Percentiles rank a stretch among this genome's conserved stretches.
These are phyloP conservation scores for Blastobotrys persicus DNA, from an alignment of 1,139 yeast genomes.

Conservation along the genomic window DNA sequence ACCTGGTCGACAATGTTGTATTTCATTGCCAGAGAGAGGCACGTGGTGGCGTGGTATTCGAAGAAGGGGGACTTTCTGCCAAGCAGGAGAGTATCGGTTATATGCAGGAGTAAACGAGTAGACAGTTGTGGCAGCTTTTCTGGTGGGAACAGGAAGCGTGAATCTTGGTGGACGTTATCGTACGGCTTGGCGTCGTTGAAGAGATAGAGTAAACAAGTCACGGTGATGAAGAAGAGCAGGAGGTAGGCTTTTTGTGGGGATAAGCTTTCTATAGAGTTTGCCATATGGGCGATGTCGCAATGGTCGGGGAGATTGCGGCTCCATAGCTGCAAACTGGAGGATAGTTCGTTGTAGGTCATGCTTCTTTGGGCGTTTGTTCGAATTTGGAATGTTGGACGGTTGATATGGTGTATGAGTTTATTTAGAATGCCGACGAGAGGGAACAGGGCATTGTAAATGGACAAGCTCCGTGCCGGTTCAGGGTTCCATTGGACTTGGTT, in stretches of 20 bases:
- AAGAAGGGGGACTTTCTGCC: conserved; percentile 15
- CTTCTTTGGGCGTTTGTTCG: conserved; percentile 18
- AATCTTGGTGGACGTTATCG: conserved; percentile 1
- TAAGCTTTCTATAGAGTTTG: conserved; percentile 9
- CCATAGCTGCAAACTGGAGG: conserved; percentile 19
- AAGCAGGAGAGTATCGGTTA: conserved; percentile 11
- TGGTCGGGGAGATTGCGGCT: conserved; percentile 19
- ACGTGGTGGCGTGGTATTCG: conserved; percentile 17
- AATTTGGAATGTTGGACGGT: conserved; percentile 16
- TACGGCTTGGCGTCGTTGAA: conserved; percentile 11
- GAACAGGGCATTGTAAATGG: conserved; percentile 21
- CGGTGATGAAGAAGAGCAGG: conserved; percentile 13
- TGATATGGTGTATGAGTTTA: conserved; percentile 15
- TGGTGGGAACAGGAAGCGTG: conserved; percentile 13
- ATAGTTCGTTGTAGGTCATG: conserved; percentile 18
- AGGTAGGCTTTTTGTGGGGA: conserved; percentile 18
- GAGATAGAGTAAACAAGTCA: conserved; percentile 15
- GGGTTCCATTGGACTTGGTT: conserved; percentile 16
- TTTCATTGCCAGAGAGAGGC: conserved; percentile 14
- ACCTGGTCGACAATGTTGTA: conserved; percentile 2
- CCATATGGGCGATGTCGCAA: conserved; percentile 16
- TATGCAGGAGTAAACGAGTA: conserved; percentile 13
- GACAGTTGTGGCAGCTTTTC: conserved; percentile 16
- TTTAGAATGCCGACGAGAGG: conserved; percentile 18
- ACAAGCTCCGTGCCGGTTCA: conserved; percentile 19